A percentile compares a stretch with the other conserved stretches of the same genome.
phyloP scores from a whole-genome alignment of 2,329 filamentous ascomycete genomes.

The Trichoderma atrobrunneum region DNA sequence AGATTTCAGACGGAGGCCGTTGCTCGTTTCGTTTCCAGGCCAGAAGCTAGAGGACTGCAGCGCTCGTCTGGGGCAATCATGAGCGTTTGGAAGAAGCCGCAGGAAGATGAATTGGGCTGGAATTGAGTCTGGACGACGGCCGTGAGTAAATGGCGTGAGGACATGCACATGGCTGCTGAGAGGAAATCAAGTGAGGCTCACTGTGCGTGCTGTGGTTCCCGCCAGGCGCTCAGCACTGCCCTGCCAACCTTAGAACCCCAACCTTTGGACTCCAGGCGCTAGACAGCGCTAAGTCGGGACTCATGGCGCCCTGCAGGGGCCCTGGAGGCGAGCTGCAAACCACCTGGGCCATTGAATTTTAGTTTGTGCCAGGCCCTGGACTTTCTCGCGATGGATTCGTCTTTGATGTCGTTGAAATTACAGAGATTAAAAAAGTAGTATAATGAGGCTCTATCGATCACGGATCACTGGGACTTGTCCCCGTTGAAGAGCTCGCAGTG shows the following conservation, averaged over 20 bases:
- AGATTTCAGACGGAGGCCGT: background rate
- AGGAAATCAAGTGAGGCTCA: background rate
- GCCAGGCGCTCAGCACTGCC: background rate
- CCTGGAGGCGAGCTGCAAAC: background rate
- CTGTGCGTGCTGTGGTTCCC: background rate
- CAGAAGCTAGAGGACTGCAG: background rate
- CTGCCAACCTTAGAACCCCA: background rate
- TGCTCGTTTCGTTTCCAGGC: background rate
- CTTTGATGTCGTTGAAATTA: background rate
- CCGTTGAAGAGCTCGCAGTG: background rate
- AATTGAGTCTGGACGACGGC: background rate
- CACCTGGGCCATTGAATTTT: background rate
- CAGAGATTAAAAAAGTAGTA: background rate
- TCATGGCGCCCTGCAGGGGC: background rate
- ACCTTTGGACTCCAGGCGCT: background rate
- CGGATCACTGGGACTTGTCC: background rate
- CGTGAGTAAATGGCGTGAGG: slow-evolving; percentile 13
- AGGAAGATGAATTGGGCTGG: slow-evolving; percentile 3
- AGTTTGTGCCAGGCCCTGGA: background rate
- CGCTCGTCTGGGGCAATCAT: background rate
- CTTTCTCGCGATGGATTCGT: background rate
- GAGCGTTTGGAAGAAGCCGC: background rate
- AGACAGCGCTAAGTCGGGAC: slow-evolving; percentile 1
- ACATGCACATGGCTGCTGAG: background rate
- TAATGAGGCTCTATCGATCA: background rate